Conservation (phyloP, 2,329 filamentous ascomycete species). For the Cladosporium sp. region DNA sequence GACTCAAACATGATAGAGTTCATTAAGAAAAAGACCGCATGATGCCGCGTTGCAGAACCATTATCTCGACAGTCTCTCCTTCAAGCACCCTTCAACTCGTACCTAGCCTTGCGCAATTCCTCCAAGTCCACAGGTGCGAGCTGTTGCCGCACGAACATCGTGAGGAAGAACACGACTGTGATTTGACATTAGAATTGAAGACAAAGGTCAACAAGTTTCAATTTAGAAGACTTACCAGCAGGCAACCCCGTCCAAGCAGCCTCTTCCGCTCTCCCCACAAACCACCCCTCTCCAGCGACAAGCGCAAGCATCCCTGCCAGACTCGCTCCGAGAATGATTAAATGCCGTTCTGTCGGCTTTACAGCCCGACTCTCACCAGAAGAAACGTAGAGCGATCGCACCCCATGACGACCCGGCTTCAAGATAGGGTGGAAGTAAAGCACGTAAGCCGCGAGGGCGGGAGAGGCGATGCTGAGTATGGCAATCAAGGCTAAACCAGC, state of each 20-base stretch:
- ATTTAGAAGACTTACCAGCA: conserved; percentile 17
- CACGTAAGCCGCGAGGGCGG: conserved; percentile 52
- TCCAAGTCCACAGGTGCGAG: conserved; percentile 67
- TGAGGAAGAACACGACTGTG: conserved; percentile 54
- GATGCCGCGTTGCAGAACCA: too few species aligned
- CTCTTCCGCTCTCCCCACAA: conserved; percentile 25
- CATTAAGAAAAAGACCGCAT: too few species aligned
- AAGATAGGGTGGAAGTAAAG: conserved; percentile 43
- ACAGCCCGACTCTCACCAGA: conserved; percentile 19
- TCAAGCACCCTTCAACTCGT: conserved; percentile 65
- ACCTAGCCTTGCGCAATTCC: conserved; percentile 59
- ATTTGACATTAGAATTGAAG: neutral
- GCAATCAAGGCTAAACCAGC: conserved; percentile 41
- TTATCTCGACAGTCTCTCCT: too few species aligned
- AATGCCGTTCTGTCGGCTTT: conserved; percentile 24
- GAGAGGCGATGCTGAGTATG: conserved; percentile 57
- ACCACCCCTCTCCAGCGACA: conserved; percentile 29
- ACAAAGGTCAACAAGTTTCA: too few species aligned
- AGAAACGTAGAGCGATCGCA: conserved; percentile 23
- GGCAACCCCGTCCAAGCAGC: conserved; percentile 38
- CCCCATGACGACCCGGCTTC: conserved; percentile 43
- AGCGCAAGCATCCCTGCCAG: conserved; percentile 49
- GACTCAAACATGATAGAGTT: too few species aligned
- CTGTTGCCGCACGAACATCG: conserved; percentile 59
- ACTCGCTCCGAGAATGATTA: conserved; percentile 56